Conservation (phyloP, 495 filamentous ascomycete genomes). For the Penicilliopsis zonata region DNA sequence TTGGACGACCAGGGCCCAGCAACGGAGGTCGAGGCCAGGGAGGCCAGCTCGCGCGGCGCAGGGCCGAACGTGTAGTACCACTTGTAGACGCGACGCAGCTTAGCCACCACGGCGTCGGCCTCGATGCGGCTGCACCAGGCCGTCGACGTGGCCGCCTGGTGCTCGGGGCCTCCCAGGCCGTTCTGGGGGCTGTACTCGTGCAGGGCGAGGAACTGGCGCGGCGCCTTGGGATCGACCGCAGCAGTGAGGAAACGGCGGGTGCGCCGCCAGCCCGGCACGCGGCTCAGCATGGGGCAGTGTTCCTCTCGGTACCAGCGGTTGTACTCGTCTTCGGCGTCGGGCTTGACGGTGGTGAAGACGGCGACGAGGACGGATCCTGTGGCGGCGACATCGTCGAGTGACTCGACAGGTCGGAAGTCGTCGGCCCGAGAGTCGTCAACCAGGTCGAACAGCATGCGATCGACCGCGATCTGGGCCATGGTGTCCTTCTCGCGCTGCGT, state of each 20-base stretch:
- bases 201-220: constrained; percentile 46
- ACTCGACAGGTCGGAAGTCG: constrained; percentile 45
- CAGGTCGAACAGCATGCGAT: constrained; percentile 56
- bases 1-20: constrained; percentile 34
- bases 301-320: constrained; percentile 60
- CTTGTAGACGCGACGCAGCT: constrained; percentile 46
- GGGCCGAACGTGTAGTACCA: constrained; percentile 72
- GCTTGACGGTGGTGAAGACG: constrained; percentile 45
- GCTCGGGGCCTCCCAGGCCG: constrained; percentile 49
- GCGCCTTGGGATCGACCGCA: constrained; percentile 34
- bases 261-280: constrained; percentile 65
- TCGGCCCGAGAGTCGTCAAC: constrained; percentile 38
- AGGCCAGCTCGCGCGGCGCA: constrained; percentile 52
- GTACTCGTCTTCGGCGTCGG: constrained; percentile 42
- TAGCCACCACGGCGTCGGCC: constrained; percentile 41
- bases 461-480: constrained; percentile 63
- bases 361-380: constrained; percentile 49
- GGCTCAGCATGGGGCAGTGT: constrained; percentile 56
- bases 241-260: constrained; percentile 52
- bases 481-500: constrained; percentile 62
- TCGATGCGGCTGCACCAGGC: constrained; percentile 43
- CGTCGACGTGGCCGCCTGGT: constrained; percentile 47
- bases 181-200: constrained; percentile 60
- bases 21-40: constrained; percentile 22
- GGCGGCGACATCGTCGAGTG: constrained; percentile 42